Evolutionary conservation across 23 red algal genomes (phyloP), one percentile per base, ranked within the genome.

Genomic region (Pyropia yezoensis): DNA sequence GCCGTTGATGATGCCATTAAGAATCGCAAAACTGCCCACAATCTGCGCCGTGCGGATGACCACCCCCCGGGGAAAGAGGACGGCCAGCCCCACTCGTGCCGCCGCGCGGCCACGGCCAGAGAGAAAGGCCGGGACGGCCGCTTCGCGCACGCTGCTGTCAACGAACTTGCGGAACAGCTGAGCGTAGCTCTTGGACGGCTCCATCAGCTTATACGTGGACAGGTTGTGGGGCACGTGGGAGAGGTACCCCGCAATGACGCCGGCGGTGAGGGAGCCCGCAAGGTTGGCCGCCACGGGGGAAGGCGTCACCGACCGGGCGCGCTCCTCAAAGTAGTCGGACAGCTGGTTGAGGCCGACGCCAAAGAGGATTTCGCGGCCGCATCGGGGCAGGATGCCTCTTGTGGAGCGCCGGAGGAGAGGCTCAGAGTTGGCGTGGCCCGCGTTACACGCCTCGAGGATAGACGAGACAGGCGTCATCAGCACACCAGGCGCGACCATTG

Each of bases 221-320:
- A 89, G 57, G 60, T 79, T 89, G 60, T 89, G 84, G 16, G 84
- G 84, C 1, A 89, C 84, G 59, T 89, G 84, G 13, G 74, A 79
- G 5, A 79, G 32, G 49, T 89, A 89, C 1, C 84, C 84, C 1
- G 84, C 9, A 14, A 80, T 51, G 15, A 89, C 84, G 20, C 84
- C 84, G 3, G 84, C 84, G 22, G 33, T 70, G 2, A 89, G 56
- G 19, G 53, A 63, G 33, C 84, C 84, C 25, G 27, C 57, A 27
- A 64, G 50, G 61, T 89, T 89, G 16, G 84, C 84, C 3, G 25
- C 61, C 27, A 87, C 33, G 7, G 84, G 51, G 21, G 55, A 21
- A 15, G 55, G 55, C 55, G 55, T 23, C 52, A 57, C 23, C 25
- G 62, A 50, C 19, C 68, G 75, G 27, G 59, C 62, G n/a, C 84